Conservation (phyloP, 2,329 filamentous ascomycete genomes). For the Sarocladium brachiariae region DNA sequence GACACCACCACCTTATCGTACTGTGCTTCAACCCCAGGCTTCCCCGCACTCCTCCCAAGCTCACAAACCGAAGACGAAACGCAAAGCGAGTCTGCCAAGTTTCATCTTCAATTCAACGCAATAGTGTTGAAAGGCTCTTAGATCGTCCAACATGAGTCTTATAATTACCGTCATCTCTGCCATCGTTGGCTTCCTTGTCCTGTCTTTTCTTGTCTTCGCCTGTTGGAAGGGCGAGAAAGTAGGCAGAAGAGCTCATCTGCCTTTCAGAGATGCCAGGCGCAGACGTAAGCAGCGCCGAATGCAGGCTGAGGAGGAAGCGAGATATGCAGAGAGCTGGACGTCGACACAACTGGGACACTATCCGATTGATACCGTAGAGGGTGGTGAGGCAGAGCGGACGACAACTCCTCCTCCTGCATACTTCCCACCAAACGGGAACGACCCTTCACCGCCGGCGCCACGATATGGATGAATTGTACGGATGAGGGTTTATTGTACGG, state of each 20-base stretch:
- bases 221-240: slow-evolving; percentile 8
- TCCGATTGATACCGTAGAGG: not conserved
- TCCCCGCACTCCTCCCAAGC: not conserved
- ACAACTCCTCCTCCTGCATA: not conserved
- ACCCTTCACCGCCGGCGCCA: not conserved
- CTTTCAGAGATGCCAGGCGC: not conserved
- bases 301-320: not conserved
- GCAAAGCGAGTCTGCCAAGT: too few species aligned
- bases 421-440: not conserved
- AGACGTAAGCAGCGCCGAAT: not conserved
- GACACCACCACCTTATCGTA: not conserved
- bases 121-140: not conserved
- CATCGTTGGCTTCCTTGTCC: not conserved
- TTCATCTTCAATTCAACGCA: too few species aligned
- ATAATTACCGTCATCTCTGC: not conserved
- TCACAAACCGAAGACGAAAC: not conserved
- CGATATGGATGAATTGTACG: not conserved
- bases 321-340: not conserved
- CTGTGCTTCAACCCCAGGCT: not conserved
- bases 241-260: not conserved
- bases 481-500: not conserved
- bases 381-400: not conserved
- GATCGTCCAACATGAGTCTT: not conserved
- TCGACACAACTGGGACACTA: slow-evolving; percentile 1
- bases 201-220: not conserved